Evolutionary conservation across 2,329 filamentous ascomycete genomes (phyloP).

Genomic region (Purpureocillium takamizusanense): DNA sequence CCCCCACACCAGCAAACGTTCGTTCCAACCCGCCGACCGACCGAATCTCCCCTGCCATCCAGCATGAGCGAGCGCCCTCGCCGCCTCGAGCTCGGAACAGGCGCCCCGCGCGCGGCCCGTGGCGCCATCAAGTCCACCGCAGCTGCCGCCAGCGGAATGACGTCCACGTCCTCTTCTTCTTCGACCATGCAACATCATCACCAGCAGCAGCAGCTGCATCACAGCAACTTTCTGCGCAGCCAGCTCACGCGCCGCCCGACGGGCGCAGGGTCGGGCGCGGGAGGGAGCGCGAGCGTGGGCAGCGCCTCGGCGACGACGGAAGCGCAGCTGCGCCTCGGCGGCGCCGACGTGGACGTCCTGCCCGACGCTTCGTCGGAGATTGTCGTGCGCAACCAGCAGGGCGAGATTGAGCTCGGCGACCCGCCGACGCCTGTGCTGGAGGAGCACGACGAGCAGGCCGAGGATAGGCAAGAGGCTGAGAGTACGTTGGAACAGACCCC

Average conservation of each 20-base stretch:
- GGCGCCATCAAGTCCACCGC: too few relatives aligned
- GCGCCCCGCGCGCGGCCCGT: too few relatives aligned
- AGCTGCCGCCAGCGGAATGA: too few relatives aligned
- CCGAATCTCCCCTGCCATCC: background rate
- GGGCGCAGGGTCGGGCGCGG: conserved; percentile 24
- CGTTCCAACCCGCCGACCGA: background rate
- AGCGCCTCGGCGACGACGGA: conserved; percentile 34
- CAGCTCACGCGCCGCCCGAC: conserved; percentile 50
- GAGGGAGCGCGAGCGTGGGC: background rate
- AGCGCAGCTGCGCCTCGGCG: conserved; percentile 34
- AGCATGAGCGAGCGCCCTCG: conserved; percentile 3
- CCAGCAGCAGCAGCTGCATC: too few relatives aligned
- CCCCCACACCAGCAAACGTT: too few relatives aligned
- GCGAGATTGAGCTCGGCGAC: conserved; percentile 52
- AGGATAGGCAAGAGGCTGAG: conserved; percentile 48
- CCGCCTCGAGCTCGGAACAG: conserved; percentile 1
- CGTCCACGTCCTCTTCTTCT: too few relatives aligned
- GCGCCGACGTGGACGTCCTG: conserved; percentile 33
- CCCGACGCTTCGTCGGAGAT: conserved; percentile 45
- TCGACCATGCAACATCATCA: too few relatives aligned
- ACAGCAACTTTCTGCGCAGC: conserved; percentile 47
- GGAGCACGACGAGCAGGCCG: conserved; percentile 46
- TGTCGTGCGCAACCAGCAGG: conserved; percentile 53
- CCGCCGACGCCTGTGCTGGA: conserved; percentile 43
- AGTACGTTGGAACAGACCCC: conserved; percentile 24